Evolutionary conservation across 2,329 filamentous ascomycete species (phyloP).

Genomic region (Paecilomyces sp.): DNA sequence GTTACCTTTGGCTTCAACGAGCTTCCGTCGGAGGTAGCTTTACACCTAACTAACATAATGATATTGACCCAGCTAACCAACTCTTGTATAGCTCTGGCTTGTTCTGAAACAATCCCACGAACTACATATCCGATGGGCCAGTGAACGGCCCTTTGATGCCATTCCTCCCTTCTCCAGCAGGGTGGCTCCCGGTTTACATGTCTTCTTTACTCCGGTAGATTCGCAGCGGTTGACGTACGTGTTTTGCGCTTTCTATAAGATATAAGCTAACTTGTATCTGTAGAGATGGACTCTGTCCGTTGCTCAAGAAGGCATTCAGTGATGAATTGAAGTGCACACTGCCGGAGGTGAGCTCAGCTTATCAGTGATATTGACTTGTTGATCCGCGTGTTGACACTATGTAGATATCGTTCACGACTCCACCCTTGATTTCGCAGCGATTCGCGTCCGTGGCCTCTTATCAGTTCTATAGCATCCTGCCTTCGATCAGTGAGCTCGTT

Average conservation of each 20-base stretch:
- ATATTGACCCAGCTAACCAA: slow-evolving; percentile 1
- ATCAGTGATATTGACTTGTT: background rate
- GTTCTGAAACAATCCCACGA: slow-evolving; percentile 60
- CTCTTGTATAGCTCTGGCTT: slow-evolving; percentile 45
- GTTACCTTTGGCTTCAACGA: slow-evolving; percentile 68
- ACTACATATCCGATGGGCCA: slow-evolving; percentile 75
- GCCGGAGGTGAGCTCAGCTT: slow-evolving; percentile 33
- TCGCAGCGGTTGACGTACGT: slow-evolving; percentile 30
- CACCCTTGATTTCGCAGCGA: slow-evolving; percentile 49
- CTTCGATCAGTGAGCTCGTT: slow-evolving; percentile 49
- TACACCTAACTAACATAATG: background rate
- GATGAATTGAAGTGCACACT: slow-evolving; percentile 48
- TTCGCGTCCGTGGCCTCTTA: slow-evolving; percentile 57
- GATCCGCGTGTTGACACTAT: background rate
- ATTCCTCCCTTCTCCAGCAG: slow-evolving; percentile 67
- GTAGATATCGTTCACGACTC: slow-evolving; percentile 55
- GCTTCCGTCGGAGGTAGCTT: slow-evolving; percentile 57
- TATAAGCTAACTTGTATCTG: slow-evolving; percentile 1
- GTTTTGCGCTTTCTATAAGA: background rate
- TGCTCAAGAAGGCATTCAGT: slow-evolving; percentile 54
- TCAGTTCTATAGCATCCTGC: slow-evolving; percentile 64
- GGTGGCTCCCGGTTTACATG: slow-evolving; percentile 72
- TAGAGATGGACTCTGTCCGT: slow-evolving; percentile 49
- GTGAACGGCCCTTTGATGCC: slow-evolving; percentile 49
- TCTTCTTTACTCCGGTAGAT: slow-evolving; percentile 60